Evolutionary conservation across 192 early-diverging fungal genomes (phyloP), one percentile per base, ranked within the genome.

Genomic region (Endogone sp.): DNA sequence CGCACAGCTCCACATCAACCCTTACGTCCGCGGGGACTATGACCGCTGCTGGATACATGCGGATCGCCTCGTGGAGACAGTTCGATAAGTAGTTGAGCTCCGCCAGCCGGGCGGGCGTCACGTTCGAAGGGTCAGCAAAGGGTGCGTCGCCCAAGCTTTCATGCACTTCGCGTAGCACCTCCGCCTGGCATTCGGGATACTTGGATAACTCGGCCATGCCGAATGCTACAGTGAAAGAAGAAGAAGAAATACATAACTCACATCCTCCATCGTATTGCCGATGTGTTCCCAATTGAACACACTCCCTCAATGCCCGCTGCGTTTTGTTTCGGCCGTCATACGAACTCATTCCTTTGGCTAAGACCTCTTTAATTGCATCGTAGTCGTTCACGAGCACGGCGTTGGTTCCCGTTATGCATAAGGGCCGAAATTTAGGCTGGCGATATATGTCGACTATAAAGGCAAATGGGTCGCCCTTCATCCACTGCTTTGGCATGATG

Each of bases 111-210:
- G 72, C 71, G 16, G 65, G 22, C 0, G 71, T 73, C 20, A 78
- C 67, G 4, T 25, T 30, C 2, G 29, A 29, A 9, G 65, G 63
- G 25, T 54, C 67, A 24, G 73, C 30, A 16, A 49, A 49, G 23
- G 68, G 68, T 30, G 71, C 67, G 25, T 66, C 68, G n/a, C 76
- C 76, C 16, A 78, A 59, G 21, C 72, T 68, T 3, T 20, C 16
- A 0, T 71, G 56, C 0, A 81, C 72, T 67, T 86, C 75, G 9
- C 74, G 55, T 57, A 75, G 70, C 13, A 86, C 29, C 4, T 66
- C 25, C 30, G 79, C 68, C 70, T 83, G 79, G 3, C 76, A 54
- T 26, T 78, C 67, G 8, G 82, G 84, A 28, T 80, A 25, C 10
- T 66, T 54, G n/a, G 84, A 82, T 2, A 84, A 54, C 32, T 76